Conservation (phyloP, 2,329 filamentous ascomycete species). For the Simplicillium aogashimaense region DNA sequence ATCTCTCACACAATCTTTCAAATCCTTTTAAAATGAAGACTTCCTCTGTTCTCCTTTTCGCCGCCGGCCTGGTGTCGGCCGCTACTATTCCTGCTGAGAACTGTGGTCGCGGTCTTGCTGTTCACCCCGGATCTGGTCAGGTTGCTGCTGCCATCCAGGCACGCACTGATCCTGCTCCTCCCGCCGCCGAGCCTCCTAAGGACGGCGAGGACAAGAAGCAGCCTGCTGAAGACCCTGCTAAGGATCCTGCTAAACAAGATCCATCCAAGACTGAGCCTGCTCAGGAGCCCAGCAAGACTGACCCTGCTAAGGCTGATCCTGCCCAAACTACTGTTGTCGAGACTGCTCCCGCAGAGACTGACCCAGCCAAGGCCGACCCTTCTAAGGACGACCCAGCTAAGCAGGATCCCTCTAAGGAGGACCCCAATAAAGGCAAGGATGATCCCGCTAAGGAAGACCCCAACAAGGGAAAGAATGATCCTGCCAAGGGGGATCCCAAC, state of each 20-base stretch:
- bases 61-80: constrained; percentile 19
- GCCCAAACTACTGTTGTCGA: too few relatives aligned
- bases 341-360: too few relatives aligned
- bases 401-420: constrained; percentile 1
- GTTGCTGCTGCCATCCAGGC: constrained; percentile 2
- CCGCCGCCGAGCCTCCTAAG: background rate
- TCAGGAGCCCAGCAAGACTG: background rate
- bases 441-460: constrained; percentile 1
- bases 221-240: background rate
- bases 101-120: constrained; percentile 3
- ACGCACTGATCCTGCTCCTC: background rate
- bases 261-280: background rate
- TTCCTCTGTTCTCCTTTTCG: constrained; percentile 15
- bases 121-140: background rate
- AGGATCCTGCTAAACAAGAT: background rate
- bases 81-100: constrained; percentile 13
- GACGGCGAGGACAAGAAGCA: constrained; percentile 4
- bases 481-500: too few relatives aligned
- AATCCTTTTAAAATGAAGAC: constrained; percentile 15
- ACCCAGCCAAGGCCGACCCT: background rate
- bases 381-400: background rate
- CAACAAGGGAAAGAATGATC: background rate
- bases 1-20: background rate
- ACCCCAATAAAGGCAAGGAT: constrained; percentile 1
- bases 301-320: background rate